Evolutionary conservation across 202 grass and related monocot species (phyloP).

Genomic region (Saccharum hybrid): DNA sequence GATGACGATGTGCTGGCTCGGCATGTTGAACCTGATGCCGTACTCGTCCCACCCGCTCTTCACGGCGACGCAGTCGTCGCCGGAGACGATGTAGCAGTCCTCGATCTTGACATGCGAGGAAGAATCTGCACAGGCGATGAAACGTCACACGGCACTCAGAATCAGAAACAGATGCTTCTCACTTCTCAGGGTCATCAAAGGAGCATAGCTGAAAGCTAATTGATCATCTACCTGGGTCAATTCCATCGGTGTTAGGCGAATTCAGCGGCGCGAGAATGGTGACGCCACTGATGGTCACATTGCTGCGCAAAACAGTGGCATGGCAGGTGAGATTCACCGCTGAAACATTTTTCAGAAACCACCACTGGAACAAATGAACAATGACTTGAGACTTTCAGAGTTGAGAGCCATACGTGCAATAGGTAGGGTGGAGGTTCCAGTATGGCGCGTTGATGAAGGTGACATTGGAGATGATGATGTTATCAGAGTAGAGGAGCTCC

Average conservation of each 20-base stretch:
- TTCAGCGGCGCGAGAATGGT: constrained; percentile 77
- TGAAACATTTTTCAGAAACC: neutral
- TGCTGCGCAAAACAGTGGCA: constrained; percentile 41
- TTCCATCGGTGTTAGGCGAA: constrained; percentile 88
- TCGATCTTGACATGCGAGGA: constrained; percentile 81
- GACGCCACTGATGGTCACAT: constrained; percentile 73
- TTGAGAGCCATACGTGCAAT: constrained; percentile 69
- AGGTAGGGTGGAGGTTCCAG: constrained; percentile 91
- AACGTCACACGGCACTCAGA: neutral
- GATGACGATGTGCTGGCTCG: constrained; percentile 79
- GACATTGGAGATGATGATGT: constrained; percentile 81
- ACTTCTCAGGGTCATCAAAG: neutral
- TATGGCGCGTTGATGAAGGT: constrained; percentile 78
- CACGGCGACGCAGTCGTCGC: constrained; percentile 84
- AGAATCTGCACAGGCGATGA: constrained; percentile 59
- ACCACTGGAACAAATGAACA: neutral
- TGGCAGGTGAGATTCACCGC: neutral
- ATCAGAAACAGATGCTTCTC: neutral
- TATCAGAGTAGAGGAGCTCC: constrained; percentile 69
- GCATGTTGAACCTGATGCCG: constrained; percentile 79
- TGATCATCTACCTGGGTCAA: constrained; percentile 62
- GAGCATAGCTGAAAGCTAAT: neutral
- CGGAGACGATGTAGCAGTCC: constrained; percentile 91
- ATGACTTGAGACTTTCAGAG: neutral
- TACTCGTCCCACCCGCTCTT: constrained; percentile 99